A percentile compares a stretch with the other conserved stretches of the same genome.
phyloP scores from a whole-genome alignment of 108 stramenopile species.

The Nitzschia inconspicua region DNA sequence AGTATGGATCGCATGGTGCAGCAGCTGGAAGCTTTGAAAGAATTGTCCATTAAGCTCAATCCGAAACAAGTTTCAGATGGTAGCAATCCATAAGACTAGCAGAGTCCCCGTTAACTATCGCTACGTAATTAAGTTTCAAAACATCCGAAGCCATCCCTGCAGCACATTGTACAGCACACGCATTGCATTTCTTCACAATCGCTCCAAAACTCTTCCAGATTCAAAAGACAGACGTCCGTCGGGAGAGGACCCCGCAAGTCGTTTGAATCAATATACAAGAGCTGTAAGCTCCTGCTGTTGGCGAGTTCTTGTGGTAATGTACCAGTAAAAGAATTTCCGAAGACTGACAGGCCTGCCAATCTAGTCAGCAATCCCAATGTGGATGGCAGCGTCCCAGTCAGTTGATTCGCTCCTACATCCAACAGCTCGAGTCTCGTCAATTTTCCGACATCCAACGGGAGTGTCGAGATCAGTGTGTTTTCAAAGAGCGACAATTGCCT shows the following conservation, averaged over 20 bases:
- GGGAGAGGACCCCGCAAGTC: constrained; percentile 21
- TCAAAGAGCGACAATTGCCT: constrained; percentile 13
- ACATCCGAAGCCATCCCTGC: constrained; percentile 8
- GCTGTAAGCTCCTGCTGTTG: constrained; percentile 20
- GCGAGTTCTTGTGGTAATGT: constrained; percentile 31
- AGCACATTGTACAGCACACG: constrained; percentile 33
- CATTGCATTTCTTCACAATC: constrained; percentile 26
- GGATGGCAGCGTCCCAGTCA: constrained; percentile 28
- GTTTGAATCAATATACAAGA: constrained; percentile 39
- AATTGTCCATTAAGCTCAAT: constrained; percentile 3
- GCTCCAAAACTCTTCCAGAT: constrained; percentile 29
- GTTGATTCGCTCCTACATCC: constrained; percentile 31
- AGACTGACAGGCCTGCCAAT: constrained; percentile 23
- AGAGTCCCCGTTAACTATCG: no score
- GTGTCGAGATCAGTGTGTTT: constrained; percentile 32
- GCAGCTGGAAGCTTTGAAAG: constrained; percentile 10
- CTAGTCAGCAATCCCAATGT: constrained; percentile 5
- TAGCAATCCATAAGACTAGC: no score
- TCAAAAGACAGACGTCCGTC: constrained; percentile 13
- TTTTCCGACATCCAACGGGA: constrained; percentile 39
- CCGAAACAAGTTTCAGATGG: not conserved
- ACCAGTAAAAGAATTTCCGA: constrained; percentile 39
- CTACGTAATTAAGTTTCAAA: not conserved
- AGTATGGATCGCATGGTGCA: not conserved
- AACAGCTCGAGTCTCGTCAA: constrained; percentile 21